Evolutionary conservation across 371 early-diverging fungal genomes (phyloP).

Genomic region (Choanephora cucurbitarum): DNA sequence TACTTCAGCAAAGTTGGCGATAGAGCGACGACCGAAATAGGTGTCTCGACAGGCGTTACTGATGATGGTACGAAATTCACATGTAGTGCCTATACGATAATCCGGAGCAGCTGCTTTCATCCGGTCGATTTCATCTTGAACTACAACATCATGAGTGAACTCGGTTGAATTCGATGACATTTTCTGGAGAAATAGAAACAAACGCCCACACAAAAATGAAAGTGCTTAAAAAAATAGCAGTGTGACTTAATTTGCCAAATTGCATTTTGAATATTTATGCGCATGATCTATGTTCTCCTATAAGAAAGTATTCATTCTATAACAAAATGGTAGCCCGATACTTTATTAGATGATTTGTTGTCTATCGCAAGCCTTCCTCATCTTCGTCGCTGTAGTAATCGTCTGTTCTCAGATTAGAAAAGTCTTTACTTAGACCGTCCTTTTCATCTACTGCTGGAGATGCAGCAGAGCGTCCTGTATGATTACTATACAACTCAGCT

Average conservation of each 20-base stretch:
- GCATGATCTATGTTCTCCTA: too few species aligned
- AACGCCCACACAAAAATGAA: background rate
- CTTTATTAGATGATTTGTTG: too few species aligned
- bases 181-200: background rate
- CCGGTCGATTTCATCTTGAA: constrained; percentile 7
- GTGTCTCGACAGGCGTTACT: constrained; percentile 24
- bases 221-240: too few species aligned
- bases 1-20: constrained; percentile 31
- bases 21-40: constrained; percentile 28
- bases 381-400: constrained; percentile 10
- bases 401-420: constrained; percentile 11
- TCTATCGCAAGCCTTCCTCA: constrained; percentile 17
- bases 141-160: background rate
- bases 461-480: constrained; percentile 1
- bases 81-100: background rate
- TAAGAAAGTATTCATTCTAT: too few species aligned
- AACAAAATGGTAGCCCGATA: too few species aligned
- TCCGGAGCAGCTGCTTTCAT: background rate
- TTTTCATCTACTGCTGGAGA: constrained; percentile 5
- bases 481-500: constrained; percentile 21
- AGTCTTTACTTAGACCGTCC: constrained; percentile 4
- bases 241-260: too few species aligned
- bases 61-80: constrained; percentile 24
- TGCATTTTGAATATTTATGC: too few species aligned
- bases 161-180: background rate